Conservation (phyloP, 805 yeast genomes). For the Kodamaea restingae region DNA sequence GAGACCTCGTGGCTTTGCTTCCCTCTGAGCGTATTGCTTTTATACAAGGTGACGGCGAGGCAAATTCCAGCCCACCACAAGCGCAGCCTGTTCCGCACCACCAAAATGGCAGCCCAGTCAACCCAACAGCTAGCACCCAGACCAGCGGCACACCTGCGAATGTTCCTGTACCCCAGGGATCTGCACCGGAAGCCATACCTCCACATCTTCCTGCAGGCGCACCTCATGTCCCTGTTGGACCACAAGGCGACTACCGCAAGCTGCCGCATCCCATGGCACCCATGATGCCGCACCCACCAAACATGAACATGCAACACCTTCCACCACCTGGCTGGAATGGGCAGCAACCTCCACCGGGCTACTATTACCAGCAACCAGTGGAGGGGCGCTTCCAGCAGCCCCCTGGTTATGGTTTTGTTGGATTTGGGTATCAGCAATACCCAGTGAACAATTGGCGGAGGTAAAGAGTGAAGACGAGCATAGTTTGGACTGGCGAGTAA, state of each 20-base stretch:
- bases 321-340: constrained; percentile 1
- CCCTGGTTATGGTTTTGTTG: constrained; percentile 33
- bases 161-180: no score
- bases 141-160: background rate
- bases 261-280: constrained; percentile 2
- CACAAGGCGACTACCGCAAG: background rate
- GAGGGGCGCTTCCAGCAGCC: constrained; percentile 13
- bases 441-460: constrained; percentile 27
- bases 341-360: constrained; percentile 1
- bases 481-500: no score
- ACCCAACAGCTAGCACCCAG: background rate
- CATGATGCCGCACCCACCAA: constrained; percentile 1
- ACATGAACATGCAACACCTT: constrained; percentile 3
- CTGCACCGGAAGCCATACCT: no score
- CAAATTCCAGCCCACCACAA: background rate
- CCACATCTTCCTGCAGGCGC: no score
- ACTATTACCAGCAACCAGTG: constrained; percentile 1
- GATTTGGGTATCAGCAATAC: constrained; percentile 11
- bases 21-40: constrained; percentile 39
- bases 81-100: constrained; percentile 23
- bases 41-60: constrained; percentile 21
- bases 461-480: no score
- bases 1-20: constrained; percentile 41
- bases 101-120: constrained; percentile 3
- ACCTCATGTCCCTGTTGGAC: background rate